Evolutionary conservation across 257 asterid genomes (phyloP), one percentile per base, ranked within the genome.

Genomic region (Salvia miltiorrhiza): DNA sequence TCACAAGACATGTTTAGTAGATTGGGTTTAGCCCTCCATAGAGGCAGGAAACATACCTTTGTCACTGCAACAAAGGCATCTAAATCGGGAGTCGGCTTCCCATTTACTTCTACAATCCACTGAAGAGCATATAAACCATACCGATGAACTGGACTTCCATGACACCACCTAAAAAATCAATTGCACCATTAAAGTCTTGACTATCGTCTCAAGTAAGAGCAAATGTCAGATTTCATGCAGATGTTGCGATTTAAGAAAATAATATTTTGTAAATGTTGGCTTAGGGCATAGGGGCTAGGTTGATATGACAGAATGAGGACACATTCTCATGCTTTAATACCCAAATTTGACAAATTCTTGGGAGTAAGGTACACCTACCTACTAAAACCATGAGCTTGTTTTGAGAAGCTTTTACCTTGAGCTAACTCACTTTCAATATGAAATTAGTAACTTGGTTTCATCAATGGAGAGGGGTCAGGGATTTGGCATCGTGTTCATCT

Each of bases 101-200:
- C 99, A 54, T 93, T 93, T 33, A 93, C 88, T 84, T 90, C 96
- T n/a, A 90, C 91, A 48, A 90, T 93, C 97, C 97, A 93, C 75
- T 86, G 99, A 64, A 89, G 97, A 63, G 99, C 96, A 83, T 90
- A 91, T 58, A 90, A 85, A 76, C 97, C 95, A 78, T 88, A 93
- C 33, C 96, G 82, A 75, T 90, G 95, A 32, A 61, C 99, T 72
- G 99, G 99, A 82, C 99, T 93, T 58, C 99, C 99, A 63, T 90
- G 96, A 79, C 99, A 90, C 97, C 95, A 87, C 91, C 99, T 93
- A 87, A 76, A 74, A 59, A 68, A 43, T 33, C 11, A 10, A 70
- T 73, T 48, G 24, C 54, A 69, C 48, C 26, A 69, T 26, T 45
- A 67, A 30, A 23, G 50, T 65, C 66, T 23, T 47, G 50, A 24